These are phyloP conservation scores for Chaetomiaceae sp. DNA, from an alignment of 2,329 filamentous ascomycete species.

Conservation along the genomic window DNA sequence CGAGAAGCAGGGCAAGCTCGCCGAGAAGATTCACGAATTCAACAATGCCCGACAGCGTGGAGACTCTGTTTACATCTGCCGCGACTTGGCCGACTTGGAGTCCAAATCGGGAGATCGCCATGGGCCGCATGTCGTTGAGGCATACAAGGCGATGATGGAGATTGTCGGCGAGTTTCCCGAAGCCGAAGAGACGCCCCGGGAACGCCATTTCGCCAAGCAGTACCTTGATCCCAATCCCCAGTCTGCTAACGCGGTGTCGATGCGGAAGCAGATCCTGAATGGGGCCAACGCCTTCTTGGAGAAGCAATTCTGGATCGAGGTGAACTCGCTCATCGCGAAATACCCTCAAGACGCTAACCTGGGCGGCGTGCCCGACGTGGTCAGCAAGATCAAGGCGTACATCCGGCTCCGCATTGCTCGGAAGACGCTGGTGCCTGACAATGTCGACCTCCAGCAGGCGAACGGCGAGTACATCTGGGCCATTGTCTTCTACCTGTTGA, in stretches of 20 bases:
- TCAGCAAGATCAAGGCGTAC: constrained; percentile 90
- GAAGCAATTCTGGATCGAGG: constrained; percentile 70
- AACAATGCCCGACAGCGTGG: constrained; percentile 69
- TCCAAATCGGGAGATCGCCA: constrained; percentile 64
- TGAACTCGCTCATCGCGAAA: constrained; percentile 73
- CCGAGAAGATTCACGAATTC: constrained; percentile 72
- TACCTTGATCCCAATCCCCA: constrained; percentile 73
- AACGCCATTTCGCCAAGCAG: constrained; percentile 69
- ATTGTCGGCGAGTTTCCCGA: constrained; percentile 70
- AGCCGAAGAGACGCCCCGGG: constrained; percentile 59
- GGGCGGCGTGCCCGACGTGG: constrained; percentile 79
- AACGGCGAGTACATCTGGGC: constrained; percentile 88
- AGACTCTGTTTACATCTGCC: constrained; percentile 65
- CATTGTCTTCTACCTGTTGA: constrained; percentile 84
- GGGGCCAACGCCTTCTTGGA: constrained; percentile 80
- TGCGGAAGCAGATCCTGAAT: constrained; percentile 74
- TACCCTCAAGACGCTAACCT: constrained; percentile 85
- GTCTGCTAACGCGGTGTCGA: constrained; percentile 57
- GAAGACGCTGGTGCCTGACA: constrained; percentile 80
- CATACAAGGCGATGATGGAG: constrained; percentile 74
- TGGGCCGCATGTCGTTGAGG: constrained; percentile 70
- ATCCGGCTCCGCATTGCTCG: constrained; percentile 74
- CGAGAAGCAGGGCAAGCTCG: constrained; percentile 79
- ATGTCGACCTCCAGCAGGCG: constrained; percentile 72
- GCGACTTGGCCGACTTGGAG: constrained; percentile 73